Conservation (phyloP, 192 early-diverging fungal species). For the Coemansia sp. region DNA sequence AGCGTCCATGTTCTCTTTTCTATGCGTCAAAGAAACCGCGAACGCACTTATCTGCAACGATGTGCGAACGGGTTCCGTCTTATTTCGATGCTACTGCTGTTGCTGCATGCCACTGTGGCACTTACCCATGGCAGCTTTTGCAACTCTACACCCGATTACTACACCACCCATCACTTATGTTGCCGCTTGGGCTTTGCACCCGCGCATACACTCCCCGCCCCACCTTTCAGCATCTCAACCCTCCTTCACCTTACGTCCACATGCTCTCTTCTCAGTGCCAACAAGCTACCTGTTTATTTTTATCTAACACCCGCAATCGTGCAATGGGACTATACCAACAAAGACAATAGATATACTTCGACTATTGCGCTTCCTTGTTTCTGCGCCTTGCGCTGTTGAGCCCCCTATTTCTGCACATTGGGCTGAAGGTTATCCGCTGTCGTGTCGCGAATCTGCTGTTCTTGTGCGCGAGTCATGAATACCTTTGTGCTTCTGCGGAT, state of each 20-base stretch:
- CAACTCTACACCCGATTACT: not conserved
- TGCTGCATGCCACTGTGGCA: constrained; percentile 11
- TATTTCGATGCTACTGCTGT: constrained; percentile 6
- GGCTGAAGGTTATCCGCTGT: not conserved
- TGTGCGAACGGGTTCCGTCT: not conserved
- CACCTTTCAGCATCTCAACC: not conserved
- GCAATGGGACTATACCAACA: not conserved
- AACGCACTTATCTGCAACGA: constrained; percentile 1
- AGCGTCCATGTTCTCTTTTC: constrained; percentile 1
- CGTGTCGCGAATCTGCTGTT: constrained; percentile 29
- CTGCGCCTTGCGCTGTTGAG: not conserved
- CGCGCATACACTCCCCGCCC: no score
- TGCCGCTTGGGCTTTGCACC: not conserved
- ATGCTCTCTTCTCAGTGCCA: not conserved
- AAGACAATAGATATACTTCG: not conserved
- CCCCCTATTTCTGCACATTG: not conserved
- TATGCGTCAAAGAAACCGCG: constrained; percentile 4
- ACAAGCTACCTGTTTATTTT: not conserved
- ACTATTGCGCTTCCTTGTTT: no score
- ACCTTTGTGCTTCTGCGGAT: constrained; percentile 21
- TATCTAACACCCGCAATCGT: not conserved
- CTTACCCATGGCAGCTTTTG: not conserved
- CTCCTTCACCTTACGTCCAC: not conserved
- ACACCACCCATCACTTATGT: not conserved
- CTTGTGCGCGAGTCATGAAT: constrained; percentile 26